Evolutionary conservation across 2,329 filamentous ascomycete species (phyloP).

Genomic region (Berkeleyomyces rouxiae): DNA sequence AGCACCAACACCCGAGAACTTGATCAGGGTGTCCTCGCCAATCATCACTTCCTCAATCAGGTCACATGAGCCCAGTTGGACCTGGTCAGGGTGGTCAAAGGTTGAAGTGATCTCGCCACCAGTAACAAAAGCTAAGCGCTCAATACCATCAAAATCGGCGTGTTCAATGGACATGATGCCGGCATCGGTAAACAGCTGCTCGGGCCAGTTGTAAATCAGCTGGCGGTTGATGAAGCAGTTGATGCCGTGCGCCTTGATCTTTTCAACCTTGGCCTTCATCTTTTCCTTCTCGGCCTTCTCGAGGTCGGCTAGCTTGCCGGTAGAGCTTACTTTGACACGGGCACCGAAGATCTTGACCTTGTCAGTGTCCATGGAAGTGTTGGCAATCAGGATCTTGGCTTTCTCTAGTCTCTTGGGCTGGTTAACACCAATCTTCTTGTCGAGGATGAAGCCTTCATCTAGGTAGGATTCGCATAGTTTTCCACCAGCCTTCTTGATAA

Average conservation of each 20-base stretch:
- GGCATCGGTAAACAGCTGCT: slow-evolving; percentile 94
- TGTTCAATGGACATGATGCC: slow-evolving; percentile 98
- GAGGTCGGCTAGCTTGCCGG: slow-evolving; percentile 90
- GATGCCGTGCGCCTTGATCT: slow-evolving; percentile 96
- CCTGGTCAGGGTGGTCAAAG: slow-evolving; percentile 93
- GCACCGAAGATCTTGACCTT: slow-evolving; percentile 99
- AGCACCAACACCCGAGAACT: slow-evolving; percentile 88
- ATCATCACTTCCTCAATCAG: slow-evolving; percentile 96
- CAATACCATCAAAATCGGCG: slow-evolving; percentile 95
- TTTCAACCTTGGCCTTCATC: slow-evolving; percentile 98
- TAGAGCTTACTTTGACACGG: slow-evolving; percentile 88
- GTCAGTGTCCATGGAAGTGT: slow-evolving; percentile 98
- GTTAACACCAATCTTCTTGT: slow-evolving; percentile 98
- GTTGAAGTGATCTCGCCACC: slow-evolving; percentile 95
- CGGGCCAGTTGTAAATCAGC: slow-evolving; percentile 99
- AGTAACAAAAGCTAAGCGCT: slow-evolving; percentile 84
- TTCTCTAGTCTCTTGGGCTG: slow-evolving; percentile 96
- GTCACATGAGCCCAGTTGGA: slow-evolving; percentile 91
- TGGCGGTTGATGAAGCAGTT: slow-evolving; percentile 99
- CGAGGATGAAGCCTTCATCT: slow-evolving; percentile 93
- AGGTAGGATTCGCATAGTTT: slow-evolving; percentile 96
- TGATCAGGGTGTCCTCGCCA: slow-evolving; percentile 91
- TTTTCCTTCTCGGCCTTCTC: slow-evolving; percentile 98
- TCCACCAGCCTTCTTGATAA: slow-evolving; percentile 98
- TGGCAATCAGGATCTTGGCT: slow-evolving; percentile 93